phyloP scores from a whole-genome alignment of 2,329 filamentous ascomycete species.

The Fusarium miscanthi region DNA sequence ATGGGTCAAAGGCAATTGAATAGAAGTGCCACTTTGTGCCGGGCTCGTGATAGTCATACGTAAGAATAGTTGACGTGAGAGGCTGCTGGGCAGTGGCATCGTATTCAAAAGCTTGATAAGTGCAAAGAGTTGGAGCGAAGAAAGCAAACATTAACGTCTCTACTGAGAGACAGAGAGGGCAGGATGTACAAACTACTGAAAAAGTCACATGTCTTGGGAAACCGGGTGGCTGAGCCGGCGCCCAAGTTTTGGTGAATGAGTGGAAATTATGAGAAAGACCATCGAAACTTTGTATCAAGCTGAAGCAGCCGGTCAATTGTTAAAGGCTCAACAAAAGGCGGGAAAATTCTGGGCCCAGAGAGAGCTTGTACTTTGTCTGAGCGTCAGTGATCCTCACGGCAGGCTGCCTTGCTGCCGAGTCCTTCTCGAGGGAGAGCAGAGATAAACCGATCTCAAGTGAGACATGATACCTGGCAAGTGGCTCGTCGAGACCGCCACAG shows the following conservation, averaged over 20 bases:
- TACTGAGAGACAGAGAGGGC: slow-evolving; percentile 1
- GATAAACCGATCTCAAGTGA: slow-evolving; percentile 37
- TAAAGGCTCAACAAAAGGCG: slow-evolving; percentile 28
- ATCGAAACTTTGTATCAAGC: slow-evolving; percentile 36
- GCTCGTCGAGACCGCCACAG: slow-evolving; percentile 44
- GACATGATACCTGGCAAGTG: slow-evolving; percentile 43
- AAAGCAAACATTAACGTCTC: slow-evolving; percentile 24
- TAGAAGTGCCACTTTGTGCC: slow-evolving; percentile 17
- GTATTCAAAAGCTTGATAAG: slow-evolving; percentile 21
- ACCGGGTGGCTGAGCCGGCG: slow-evolving; percentile 40
- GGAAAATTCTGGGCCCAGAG: slow-evolving; percentile 19
- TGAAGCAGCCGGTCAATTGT: slow-evolving; percentile 30
- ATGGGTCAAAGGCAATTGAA: slow-evolving; percentile 12
- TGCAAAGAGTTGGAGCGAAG: slow-evolving; percentile 6
- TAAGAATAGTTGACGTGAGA: slow-evolving; percentile 34
- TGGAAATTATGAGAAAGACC: slow-evolving; percentile 23
- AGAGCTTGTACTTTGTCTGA: slow-evolving; percentile 21
- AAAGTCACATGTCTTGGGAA: slow-evolving; percentile 31
- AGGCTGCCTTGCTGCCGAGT: slow-evolving; percentile 33
- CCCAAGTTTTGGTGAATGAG: slow-evolving; percentile 27
- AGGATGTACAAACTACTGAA: slow-evolving; percentile 6
- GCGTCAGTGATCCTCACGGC: slow-evolving; percentile 19
- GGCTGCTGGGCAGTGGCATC: slow-evolving; percentile 22
- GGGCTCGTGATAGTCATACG: slow-evolving; percentile 17
- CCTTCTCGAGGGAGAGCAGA: slow-evolving; percentile 35